Evolutionary conservation across 306 rosid genomes (phyloP).

Genomic region (Dryas drummondii): DNA sequence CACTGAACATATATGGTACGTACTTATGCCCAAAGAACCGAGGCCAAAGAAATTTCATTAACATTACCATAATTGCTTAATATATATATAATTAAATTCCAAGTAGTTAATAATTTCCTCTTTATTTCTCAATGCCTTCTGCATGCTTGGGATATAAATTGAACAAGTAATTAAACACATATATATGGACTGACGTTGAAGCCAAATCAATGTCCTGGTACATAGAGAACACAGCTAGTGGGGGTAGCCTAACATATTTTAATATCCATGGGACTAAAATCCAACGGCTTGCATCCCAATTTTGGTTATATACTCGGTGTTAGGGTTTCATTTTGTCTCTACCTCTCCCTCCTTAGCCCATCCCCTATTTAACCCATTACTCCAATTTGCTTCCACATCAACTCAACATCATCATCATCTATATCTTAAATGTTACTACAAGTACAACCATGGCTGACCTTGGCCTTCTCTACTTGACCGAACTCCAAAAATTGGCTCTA

Average conservation of each 20-base stretch:
- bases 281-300: slow-evolving; percentile 45
- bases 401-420: slow-evolving; percentile 7
- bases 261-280: slow-evolving; percentile 36
- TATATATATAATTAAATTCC: not conserved
- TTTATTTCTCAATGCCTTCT: not conserved
- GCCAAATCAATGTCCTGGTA: slow-evolving; percentile 45
- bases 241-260: slow-evolving; percentile 14
- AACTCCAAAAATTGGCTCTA: slow-evolving; percentile 41
- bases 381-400: slow-evolving; percentile 34
- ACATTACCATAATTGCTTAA: not conserved
- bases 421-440: slow-evolving; percentile 59
- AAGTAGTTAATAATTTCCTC: not conserved
- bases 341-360: slow-evolving; percentile 8
- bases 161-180: not conserved
- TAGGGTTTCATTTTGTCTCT: slow-evolving; percentile 61
- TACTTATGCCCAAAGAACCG: no score
- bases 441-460: slow-evolving; percentile 72
- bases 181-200: slow-evolving; percentile 43
- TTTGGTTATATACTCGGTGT: slow-evolving; percentile 71
- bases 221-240: slow-evolving; percentile 20
- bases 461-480: slow-evolving; percentile 61
- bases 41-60: not conserved
- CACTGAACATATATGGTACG: no score
- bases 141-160: not conserved
- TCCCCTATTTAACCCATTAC: slow-evolving; percentile 41